Evolutionary conservation across 1,139 yeast genomes (phyloP).

Genomic region (Komagataea norvegica): DNA sequence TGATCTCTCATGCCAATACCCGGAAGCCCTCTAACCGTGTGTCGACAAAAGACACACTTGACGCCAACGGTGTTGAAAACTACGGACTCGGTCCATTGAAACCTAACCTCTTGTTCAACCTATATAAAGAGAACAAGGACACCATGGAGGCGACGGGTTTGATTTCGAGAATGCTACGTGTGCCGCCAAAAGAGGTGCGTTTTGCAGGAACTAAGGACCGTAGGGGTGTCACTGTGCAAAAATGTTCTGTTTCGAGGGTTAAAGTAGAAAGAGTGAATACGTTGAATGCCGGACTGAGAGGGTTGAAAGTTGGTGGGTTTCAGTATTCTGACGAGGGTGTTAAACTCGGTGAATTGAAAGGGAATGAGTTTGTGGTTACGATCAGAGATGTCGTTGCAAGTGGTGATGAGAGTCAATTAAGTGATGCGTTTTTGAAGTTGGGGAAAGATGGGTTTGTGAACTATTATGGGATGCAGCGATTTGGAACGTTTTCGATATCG

Average conservation of each 20-base stretch:
- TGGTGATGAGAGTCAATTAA: slow-evolving; percentile 40
- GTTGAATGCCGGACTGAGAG: slow-evolving; percentile 69
- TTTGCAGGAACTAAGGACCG: slow-evolving; percentile 97
- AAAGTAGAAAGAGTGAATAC: slow-evolving; percentile 75
- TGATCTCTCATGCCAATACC: slow-evolving; percentile 38
- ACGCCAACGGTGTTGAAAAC: slow-evolving; percentile 40
- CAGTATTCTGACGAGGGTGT: slow-evolving; percentile 59
- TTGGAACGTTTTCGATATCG: slow-evolving; percentile 91
- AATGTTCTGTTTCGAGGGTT: slow-evolving; percentile 64
- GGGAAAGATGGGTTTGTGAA: slow-evolving; percentile 75
- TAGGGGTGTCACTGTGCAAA: slow-evolving; percentile 92
- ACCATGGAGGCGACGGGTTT: slow-evolving; percentile 91
- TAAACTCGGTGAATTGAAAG: slow-evolving; percentile 75
- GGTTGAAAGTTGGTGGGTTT: slow-evolving; percentile 72
- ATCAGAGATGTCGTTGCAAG: slow-evolving; percentile 56
- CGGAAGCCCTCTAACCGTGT: slow-evolving; percentile 21
- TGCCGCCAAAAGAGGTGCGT: slow-evolving; percentile 63
- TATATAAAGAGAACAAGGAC: slow-evolving; percentile 92
- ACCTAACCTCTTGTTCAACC: slow-evolving; percentile 67
- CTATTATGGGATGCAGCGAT: slow-evolving; percentile 95
- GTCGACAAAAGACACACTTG: slow-evolving; percentile 40
- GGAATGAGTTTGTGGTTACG: slow-evolving; percentile 84
- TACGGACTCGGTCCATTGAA: slow-evolving; percentile 64
- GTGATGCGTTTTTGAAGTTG: slow-evolving; percentile 42
- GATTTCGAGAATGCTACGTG: slow-evolving; percentile 64